These are phyloP conservation scores for Lactarius hatsudake DNA, from an alignment of 768 basidiomycete species.

Conservation along the genomic window DNA sequence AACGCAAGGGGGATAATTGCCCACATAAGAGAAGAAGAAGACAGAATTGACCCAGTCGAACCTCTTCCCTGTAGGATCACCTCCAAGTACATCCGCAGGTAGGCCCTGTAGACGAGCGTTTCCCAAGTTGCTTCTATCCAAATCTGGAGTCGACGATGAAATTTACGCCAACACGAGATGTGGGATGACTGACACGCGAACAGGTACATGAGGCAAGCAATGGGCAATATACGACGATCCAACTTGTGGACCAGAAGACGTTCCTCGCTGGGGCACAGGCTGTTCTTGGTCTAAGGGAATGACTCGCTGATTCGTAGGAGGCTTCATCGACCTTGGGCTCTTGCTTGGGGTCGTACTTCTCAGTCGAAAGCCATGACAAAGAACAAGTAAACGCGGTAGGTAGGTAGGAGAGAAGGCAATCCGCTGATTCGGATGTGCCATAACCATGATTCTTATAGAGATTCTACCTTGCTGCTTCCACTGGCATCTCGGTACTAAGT, in stretches of 20 bases:
- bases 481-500: background rate
- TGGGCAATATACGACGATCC: conserved; percentile 65
- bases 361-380: conserved; percentile 4
- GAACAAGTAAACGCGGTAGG: background rate
- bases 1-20: conserved; percentile 23
- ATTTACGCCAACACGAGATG: background rate
- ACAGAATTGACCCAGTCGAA: conserved; percentile 77
- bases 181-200: conserved; percentile 59
- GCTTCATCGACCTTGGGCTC: background rate
- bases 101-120: conserved; percentile 77
- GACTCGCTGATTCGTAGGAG: background rate
- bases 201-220: conserved; percentile 69
- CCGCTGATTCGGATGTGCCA: background rate
- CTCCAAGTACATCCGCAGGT: conserved; percentile 57
- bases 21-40: conserved; percentile 78
- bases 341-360: conserved; percentile 9
- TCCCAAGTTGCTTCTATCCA: conserved; percentile 77
- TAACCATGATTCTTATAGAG: background rate
- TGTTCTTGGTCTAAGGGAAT: background rate
- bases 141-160: conserved; percentile 33
- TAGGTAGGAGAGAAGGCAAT: background rate
- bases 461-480: background rate
- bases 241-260: conserved; percentile 58
- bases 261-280: conserved; percentile 41
- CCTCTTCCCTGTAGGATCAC: conserved; percentile 63